phyloP scores from a whole-genome alignment of 2,329 filamentous ascomycete genomes.

The Lasiodiplodia hormozganensis region DNA sequence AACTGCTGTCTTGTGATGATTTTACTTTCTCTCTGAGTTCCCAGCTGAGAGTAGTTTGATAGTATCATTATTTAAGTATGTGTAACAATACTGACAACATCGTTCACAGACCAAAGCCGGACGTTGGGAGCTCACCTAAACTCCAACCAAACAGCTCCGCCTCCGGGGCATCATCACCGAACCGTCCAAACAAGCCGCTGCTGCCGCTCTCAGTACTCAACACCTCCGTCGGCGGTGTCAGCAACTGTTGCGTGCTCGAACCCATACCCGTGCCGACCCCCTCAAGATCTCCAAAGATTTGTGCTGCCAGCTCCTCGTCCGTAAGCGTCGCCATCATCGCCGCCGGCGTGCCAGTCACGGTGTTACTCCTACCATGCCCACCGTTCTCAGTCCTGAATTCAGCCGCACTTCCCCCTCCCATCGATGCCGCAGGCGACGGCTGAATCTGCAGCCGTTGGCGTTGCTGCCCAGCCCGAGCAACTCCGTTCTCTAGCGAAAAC shows the following conservation, averaged over 20 bases:
- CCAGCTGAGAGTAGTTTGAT: not conserved
- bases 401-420: not conserved
- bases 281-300: not conserved
- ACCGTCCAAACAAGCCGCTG: not conserved
- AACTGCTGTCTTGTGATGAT: not conserved
- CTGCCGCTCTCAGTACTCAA: not conserved
- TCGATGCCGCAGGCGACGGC: not conserved
- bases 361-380: not conserved
- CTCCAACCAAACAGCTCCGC: slow-evolving; percentile 2
- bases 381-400: not conserved
- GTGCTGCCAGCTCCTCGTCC: not conserved
- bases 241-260: not conserved
- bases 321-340: not conserved
- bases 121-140: not conserved
- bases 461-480: not conserved
- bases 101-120: not conserved
- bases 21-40: not conserved
- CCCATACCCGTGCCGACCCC: not conserved
- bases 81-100: not conserved
- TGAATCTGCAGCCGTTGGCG: not conserved
- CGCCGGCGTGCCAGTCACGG: not conserved
- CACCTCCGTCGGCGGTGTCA: slow-evolving; percentile 13
- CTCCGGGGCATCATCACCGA: not conserved
- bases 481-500: not conserved
- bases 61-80: not conserved